Percentiles rank a stretch among this genome's conserved stretches.
phyloP scores from a whole-genome alignment of 495 filamentous ascomycete genomes.

The Glonium stellatum region DNA sequence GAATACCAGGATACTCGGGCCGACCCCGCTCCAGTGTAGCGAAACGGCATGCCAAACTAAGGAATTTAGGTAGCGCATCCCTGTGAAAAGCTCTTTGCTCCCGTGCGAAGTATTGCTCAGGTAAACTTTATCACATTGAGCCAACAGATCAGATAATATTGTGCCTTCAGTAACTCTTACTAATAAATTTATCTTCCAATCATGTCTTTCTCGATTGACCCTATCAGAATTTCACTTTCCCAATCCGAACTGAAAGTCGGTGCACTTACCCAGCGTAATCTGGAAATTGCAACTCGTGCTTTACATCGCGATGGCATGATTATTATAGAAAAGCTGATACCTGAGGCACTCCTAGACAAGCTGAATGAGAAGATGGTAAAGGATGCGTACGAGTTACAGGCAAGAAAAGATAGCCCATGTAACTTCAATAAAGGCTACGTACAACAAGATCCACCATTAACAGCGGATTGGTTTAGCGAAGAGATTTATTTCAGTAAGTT shows the following conservation, averaged over 20 bases:
- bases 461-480: conserved; percentile 12
- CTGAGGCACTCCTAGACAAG: conserved; percentile 39
- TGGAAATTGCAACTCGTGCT: conserved; percentile 46
- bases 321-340: conserved; percentile 47
- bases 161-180: too few species aligned
- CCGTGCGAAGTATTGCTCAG: too few species aligned
- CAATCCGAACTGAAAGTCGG: conserved; percentile 6
- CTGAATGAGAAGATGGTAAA: conserved; percentile 48
- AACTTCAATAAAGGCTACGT: conserved; percentile 51
- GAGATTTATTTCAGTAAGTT: conserved; percentile 21
- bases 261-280: conserved; percentile 30
- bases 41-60: too few species aligned
- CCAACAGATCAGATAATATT: too few species aligned
- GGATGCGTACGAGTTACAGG: conserved; percentile 42
- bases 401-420: conserved; percentile 41
- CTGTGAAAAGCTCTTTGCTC: too few species aligned
- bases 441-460: conserved; percentile 47
- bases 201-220: conserved; percentile 13
- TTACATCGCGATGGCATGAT: conserved; percentile 52
- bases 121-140: too few species aligned
- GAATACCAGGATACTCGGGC: too few species aligned
- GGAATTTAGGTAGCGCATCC: too few species aligned
- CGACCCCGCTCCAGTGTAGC: too few species aligned
- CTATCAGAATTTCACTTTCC: conserved; percentile 12
- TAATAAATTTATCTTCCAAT: background rate